Conservation (phyloP, 2,329 filamentous ascomycete genomes). For the Neofusicoccum laricinum region DNA sequence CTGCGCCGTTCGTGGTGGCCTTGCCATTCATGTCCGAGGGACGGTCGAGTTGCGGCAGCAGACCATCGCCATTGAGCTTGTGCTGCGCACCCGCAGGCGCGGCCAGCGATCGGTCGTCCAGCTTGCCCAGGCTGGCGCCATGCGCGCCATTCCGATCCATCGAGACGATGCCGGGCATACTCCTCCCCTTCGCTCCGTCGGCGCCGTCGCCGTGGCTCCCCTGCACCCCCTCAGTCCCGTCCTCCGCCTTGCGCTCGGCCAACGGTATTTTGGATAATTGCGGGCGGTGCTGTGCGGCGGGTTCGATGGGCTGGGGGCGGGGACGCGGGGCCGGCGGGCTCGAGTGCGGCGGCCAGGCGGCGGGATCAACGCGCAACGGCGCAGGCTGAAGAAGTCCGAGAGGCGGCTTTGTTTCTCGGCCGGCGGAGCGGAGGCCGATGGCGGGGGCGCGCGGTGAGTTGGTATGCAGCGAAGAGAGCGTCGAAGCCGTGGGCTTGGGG, state of each 20-base stretch:
- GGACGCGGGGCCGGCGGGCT: slow-evolving; percentile 9
- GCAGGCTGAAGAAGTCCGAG: slow-evolving; percentile 5
- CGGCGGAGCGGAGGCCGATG: neutral
- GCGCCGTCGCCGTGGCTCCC: slow-evolving; percentile 31
- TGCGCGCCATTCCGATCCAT: slow-evolving; percentile 46
- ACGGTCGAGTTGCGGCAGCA: slow-evolving; percentile 11
- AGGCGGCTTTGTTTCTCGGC: slow-evolving; percentile 7
- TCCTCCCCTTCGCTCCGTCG: slow-evolving; percentile 29
- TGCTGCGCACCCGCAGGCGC: neutral
- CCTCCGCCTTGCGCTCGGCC: slow-evolving; percentile 16
- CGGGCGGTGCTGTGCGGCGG: neutral
- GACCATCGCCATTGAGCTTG: slow-evolving; percentile 16
- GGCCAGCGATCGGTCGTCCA: slow-evolving; percentile 1
- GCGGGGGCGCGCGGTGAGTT: neutral
- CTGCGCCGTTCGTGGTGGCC: slow-evolving; percentile 15
- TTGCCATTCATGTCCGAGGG: slow-evolving; percentile 12
- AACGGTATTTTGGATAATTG: slow-evolving; percentile 16
- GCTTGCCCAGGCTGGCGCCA: slow-evolving; percentile 27
- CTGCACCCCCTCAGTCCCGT: slow-evolving; percentile 16
- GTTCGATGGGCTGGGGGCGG: neutral
- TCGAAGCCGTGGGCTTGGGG: neutral
- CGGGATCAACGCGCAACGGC: slow-evolving; percentile 14
- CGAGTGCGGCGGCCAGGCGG: slow-evolving; percentile 8
- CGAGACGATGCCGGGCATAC: slow-evolving; percentile 49
- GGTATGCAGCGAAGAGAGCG: neutral